Evolutionary conservation across 148 eudicot species (phyloP).

Genomic region (Heliamphora exappendiculata): DNA sequence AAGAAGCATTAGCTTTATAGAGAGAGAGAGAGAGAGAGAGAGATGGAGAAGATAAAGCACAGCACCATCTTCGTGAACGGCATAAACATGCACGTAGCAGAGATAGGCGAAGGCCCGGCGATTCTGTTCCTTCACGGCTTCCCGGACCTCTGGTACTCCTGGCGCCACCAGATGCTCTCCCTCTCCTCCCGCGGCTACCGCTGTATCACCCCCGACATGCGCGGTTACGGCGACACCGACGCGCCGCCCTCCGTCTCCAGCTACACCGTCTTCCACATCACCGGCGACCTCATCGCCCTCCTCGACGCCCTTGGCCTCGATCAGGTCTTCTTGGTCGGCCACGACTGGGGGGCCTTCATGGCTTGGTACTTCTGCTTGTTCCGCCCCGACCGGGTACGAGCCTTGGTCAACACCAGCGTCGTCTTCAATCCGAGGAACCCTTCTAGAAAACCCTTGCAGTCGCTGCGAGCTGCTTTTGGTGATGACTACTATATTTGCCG

Average conservation of each 20-base stretch:
- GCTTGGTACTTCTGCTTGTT: conserved; percentile 50
- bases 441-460: conserved; percentile 7
- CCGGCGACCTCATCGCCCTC: conserved; percentile 46
- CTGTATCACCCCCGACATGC: conserved; percentile 53
- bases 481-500: conserved; percentile 44
- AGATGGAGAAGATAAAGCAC: conserved; percentile 28
- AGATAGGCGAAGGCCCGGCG: conserved; percentile 35
- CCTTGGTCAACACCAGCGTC: conserved; percentile 46
- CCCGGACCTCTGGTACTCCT: conserved; percentile 63
- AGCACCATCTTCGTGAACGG: conserved; percentile 3
- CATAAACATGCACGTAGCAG: conserved; percentile 36
- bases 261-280: conserved; percentile 37
- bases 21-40: conserved; percentile 1
- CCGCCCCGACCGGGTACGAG: conserved; percentile 41
- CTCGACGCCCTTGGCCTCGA: conserved; percentile 30
- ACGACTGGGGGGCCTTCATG: conserved; percentile 46
- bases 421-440: conserved; percentile 39
- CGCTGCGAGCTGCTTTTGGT: conserved; percentile 35
- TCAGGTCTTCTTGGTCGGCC: conserved; percentile 44
- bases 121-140: conserved; percentile 58
- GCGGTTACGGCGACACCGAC: conserved; percentile 57
- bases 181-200: conserved; percentile 42
- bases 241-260: conserved; percentile 25
- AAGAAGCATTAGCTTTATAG: neutral
- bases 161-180: conserved; percentile 59